Percentiles rank a stretch among this genome's conserved stretches.
These are phyloP conservation scores for Neopestalotiopsis rosae DNA, from an alignment of 2,329 filamentous ascomycete species.

Conservation along the genomic window DNA sequence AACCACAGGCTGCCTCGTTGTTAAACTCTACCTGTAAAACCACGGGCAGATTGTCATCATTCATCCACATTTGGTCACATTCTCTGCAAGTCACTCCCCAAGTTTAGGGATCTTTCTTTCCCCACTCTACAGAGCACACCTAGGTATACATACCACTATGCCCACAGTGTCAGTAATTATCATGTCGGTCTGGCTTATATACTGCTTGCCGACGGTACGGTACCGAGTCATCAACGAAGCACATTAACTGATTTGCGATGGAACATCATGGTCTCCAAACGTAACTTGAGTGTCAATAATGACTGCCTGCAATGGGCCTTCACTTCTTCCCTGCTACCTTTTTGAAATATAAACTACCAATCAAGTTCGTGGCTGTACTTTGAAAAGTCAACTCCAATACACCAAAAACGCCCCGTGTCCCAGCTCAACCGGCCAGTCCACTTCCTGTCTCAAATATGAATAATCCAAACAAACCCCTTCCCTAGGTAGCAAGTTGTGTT, in stretches of 20 bases:
- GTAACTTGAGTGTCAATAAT: neutral
- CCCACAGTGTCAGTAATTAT: no score
- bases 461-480: neutral
- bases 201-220: no score
- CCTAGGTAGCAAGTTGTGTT: neutral
- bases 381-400: neutral
- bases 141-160: no score
- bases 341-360: neutral
- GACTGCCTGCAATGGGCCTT: neutral
- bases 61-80: neutral
- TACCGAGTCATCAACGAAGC: neutral
- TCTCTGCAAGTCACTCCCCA: neutral
- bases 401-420: neutral
- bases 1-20: no score
- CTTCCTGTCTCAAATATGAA: neutral
- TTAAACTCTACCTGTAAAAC: no score
- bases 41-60: neutral
- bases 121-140: neutral
- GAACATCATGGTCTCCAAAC: neutral
- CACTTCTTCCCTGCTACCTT: neutral
- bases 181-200: no score
- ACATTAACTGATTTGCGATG: neutral
- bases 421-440: neutral
- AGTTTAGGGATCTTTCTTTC: neutral
- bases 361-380: neutral